Conservation (phyloP, 768 basidiomycete genomes). For the Tephrocybe rancida region DNA sequence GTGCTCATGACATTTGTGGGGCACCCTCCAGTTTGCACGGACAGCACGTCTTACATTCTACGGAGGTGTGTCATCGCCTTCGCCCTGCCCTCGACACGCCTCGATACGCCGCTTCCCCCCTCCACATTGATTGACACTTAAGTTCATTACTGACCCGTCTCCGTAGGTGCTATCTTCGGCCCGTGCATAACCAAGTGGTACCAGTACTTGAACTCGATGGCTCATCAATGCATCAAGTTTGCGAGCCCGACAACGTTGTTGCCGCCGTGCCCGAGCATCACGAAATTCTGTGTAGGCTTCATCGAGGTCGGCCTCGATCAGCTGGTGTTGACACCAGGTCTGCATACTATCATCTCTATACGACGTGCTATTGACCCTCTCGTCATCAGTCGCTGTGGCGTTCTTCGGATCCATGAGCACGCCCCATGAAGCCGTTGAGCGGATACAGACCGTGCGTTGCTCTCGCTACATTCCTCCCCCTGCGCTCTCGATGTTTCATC, state of each 20-base stretch:
- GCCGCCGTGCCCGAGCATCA: background rate
- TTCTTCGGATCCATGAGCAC: conserved; percentile 76
- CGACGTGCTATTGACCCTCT: background rate
- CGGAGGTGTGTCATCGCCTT: conserved; percentile 51
- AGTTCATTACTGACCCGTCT: background rate
- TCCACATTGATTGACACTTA: background rate
- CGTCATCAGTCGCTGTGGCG: conserved; percentile 42
- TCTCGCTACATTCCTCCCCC: background rate
- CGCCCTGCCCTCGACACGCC: background rate
- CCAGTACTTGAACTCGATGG: conserved; percentile 63
- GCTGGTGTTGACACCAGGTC: conserved; percentile 71
- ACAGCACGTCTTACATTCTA: conserved; percentile 72
- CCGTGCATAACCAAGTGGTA: conserved; percentile 87
- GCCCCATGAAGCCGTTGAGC: conserved; percentile 42
- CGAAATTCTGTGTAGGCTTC: background rate
- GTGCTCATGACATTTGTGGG: background rate
- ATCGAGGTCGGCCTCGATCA: conserved; percentile 84
- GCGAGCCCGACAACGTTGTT: conserved; percentile 50
- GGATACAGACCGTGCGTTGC: conserved; percentile 46
- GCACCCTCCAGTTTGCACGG: conserved; percentile 45
- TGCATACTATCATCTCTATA: conserved; percentile 4
- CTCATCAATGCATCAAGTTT: too few relatives aligned
- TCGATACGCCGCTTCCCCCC: too few relatives aligned
- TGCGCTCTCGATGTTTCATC: background rate
- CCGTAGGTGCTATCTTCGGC: conserved; percentile 69